A percentile compares a stretch with the other conserved stretches of the same genome.
These are phyloP conservation scores for Aphanomyces cochlioides DNA, from an alignment of 352 stramenopile genomes.

Conservation along the genomic window DNA sequence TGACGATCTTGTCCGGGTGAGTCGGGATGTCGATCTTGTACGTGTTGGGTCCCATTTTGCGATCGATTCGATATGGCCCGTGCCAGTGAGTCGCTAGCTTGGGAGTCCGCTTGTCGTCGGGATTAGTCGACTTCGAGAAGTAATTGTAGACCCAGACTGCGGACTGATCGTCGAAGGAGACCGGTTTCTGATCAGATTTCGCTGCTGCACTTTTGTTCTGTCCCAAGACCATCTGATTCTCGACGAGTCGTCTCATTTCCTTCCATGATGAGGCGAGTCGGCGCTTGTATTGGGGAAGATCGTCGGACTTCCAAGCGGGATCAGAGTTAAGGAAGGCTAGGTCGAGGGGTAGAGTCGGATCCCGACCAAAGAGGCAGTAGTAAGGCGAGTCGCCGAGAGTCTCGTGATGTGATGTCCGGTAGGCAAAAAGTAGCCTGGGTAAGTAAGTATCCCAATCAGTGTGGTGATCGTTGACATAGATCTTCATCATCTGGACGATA, in stretches of 20 bases:
- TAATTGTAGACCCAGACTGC: constrained; percentile 6
- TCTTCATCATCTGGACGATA: constrained; percentile 11
- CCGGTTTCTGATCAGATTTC: background rate
- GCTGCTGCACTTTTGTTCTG: background rate
- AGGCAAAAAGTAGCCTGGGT: background rate
- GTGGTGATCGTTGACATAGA: background rate
- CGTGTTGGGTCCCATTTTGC: constrained; percentile 7
- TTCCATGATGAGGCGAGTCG: background rate
- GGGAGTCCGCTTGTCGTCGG: background rate
- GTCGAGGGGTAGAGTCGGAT: background rate
- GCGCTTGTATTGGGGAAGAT: constrained; percentile 7
- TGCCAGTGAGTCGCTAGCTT: constrained; percentile 5
- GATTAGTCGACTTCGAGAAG: background rate
- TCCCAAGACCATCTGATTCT: background rate
- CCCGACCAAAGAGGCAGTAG: background rate
- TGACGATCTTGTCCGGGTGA: background rate
- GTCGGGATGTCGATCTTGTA: constrained; percentile 10
- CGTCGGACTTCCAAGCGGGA: constrained; percentile 2
- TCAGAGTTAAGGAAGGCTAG: background rate
- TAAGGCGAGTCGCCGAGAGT: background rate
- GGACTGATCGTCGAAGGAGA: background rate
- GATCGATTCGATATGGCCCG: background rate
- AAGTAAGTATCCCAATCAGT: constrained; percentile 2
- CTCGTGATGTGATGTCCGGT: background rate
- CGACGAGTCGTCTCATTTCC: background rate